Base-by-base conservation (phyloP, 352 stramenopile species). In the Phytophthora macrochlamydospora region DNA sequence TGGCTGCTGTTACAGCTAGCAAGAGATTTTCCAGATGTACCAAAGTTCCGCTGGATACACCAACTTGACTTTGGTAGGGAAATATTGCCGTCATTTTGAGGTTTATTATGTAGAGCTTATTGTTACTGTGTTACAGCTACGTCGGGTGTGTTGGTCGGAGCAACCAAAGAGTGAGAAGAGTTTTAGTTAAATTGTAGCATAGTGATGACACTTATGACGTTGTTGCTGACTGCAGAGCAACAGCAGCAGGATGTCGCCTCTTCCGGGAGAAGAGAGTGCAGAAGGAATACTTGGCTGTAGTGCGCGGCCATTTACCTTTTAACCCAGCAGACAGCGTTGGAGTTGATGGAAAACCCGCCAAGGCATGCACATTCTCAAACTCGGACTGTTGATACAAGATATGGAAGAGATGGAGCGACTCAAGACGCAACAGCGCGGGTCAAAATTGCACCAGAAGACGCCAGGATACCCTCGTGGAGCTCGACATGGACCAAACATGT, bases 21-120 rank as follows among this genome's bases (percentile, higher is more conserved):
- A 43, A 75, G 87, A 7, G 79, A 94, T 53, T 93, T 82, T 54
- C 85, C 85, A 28, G 73, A 91, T n/a, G 75, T 93, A 12, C 58
- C 72, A 6, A 93, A 96, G 61, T 93, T 95, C 48, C 86, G 88
- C 28, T 96, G 88, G 90, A 92, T 97, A 58, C 90, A 97, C 61
- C 89, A 97, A 71, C 76, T 97, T 28, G 90, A 97, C 70, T 97
- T 96, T 73, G 81, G 83, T 92, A 73, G 12, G 35, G 12, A 33
- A 9, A n/a, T 50, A 30, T 5, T 32, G 18, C 7, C 5, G 28
- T 40, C n/a, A 29, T 43, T 1, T 1, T 28, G 7, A 42, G 6
- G 37, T 2, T n/a, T 45, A 6, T 11, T 24, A 24, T 18, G 33
- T 38, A 14, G 18, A 8, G 28, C 8, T 54, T 28, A 14, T 30